Conservation (phyloP, 2,329 filamentous ascomycete species). For the Aciculosporium take region DNA sequence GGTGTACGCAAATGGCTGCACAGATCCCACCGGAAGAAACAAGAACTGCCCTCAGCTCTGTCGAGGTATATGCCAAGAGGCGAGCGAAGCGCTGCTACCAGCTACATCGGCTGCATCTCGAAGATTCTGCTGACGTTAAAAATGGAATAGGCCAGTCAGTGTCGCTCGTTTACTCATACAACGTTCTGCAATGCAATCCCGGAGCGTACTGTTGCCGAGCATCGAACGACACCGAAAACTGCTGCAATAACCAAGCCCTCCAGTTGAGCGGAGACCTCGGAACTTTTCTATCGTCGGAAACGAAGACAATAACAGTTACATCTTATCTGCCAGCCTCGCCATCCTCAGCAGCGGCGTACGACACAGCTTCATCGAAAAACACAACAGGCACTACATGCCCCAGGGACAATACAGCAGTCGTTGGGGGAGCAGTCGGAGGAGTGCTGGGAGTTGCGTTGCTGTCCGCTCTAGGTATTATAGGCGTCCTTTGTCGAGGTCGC, state of each 20-base stretch:
- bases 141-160: constrained; percentile 6
- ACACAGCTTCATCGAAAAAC: not conserved
- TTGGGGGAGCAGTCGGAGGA: constrained; percentile 12
- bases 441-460: constrained; percentile 11
- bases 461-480: constrained; percentile 10
- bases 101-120: not conserved
- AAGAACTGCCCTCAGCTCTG: constrained; percentile 10
- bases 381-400: constrained; percentile 6
- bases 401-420: constrained; percentile 10
- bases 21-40: constrained; percentile 8
- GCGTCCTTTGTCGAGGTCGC: constrained; percentile 4
- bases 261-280: constrained; percentile 3
- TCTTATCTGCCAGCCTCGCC: not conserved
- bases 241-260: constrained; percentile 8
- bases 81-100: too few species aligned
- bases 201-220: constrained; percentile 10
- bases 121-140: not conserved
- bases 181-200: constrained; percentile 10
- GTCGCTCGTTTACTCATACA: not conserved
- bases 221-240: constrained; percentile 4
- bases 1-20: constrained; percentile 12
- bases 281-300: not conserved
- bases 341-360: not conserved
- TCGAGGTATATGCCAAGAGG: constrained; percentile 3
- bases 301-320: too few species aligned